These are phyloP conservation scores for Russula sp. DNA, from an alignment of 768 basidiomycete genomes.

Conservation along the genomic window DNA sequence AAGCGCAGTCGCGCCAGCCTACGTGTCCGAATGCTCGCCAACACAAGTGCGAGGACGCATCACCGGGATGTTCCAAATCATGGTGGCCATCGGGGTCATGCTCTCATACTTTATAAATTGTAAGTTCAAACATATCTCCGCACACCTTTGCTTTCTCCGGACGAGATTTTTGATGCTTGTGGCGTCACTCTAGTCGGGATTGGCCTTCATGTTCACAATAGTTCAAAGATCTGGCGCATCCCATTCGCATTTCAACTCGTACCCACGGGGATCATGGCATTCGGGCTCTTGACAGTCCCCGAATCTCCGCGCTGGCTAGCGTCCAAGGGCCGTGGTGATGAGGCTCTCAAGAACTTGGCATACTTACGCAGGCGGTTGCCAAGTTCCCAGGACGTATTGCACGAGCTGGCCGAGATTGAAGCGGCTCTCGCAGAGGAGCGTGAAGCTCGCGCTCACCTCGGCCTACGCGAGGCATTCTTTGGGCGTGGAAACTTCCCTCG, in stretches of 20 bases:
- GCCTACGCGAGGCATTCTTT: constrained; percentile 67
- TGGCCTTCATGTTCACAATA: constrained; percentile 48
- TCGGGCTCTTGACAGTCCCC: constrained; percentile 65
- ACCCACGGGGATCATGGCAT: constrained; percentile 65
- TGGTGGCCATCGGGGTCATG: constrained; percentile 84
- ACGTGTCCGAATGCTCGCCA: constrained; percentile 83
- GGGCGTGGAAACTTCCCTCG: constrained; percentile 80
- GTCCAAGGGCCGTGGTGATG: constrained; percentile 52
- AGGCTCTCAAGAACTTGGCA: constrained; percentile 59
- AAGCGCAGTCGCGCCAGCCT: constrained; percentile 80
- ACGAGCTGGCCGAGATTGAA: constrained; percentile 77
- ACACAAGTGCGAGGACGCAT: constrained; percentile 84
- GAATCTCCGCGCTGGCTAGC: constrained; percentile 80
- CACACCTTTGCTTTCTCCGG: not conserved
- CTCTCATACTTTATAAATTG: constrained; percentile 80
- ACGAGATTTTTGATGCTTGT: not conserved
- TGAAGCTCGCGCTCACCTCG: constrained; percentile 60
- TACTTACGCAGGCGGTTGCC: constrained; percentile 52
- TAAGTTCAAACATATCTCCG: constrained; percentile 38
- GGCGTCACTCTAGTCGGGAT: constrained; percentile 50
- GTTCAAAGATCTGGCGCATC: constrained; percentile 60
- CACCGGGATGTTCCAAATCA: constrained; percentile 83
- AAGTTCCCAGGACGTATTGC: constrained; percentile 46
- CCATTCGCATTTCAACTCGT: constrained; percentile 75
- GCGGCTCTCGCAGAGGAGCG: constrained; percentile 75